phyloP scores from a whole-genome alignment of 2,329 filamentous ascomycete species.

The Clonostachys rosea region DNA sequence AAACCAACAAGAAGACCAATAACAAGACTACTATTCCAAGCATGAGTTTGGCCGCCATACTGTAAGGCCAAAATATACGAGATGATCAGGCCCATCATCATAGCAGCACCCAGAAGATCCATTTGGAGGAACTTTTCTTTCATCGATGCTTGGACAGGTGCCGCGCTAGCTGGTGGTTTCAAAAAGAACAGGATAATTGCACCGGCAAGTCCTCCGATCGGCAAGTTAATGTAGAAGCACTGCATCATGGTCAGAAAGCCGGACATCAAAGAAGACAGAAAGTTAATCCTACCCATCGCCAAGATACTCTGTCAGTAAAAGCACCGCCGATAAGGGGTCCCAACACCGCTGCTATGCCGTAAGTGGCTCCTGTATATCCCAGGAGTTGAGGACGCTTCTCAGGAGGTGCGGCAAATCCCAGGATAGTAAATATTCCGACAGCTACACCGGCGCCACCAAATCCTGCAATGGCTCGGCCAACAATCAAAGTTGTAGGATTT shows the following conservation, averaged over 20 bases:
- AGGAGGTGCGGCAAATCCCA: background rate
- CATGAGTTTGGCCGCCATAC: slow-evolving; percentile 46
- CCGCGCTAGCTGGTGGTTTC: slow-evolving; percentile 27
- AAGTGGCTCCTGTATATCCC: slow-evolving; percentile 12
- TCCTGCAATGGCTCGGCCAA: slow-evolving; percentile 4
- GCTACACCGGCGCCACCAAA: slow-evolving; percentile 1
- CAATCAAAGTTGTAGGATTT: slow-evolving; percentile 4
- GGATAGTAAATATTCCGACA: background rate
- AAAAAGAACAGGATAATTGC: slow-evolving; percentile 41
- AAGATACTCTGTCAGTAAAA: slow-evolving; percentile 13
- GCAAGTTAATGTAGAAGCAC: slow-evolving; percentile 31
- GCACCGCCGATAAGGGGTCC: slow-evolving; percentile 16
- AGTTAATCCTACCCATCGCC: slow-evolving; percentile 13
- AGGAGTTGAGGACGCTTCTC: background rate
- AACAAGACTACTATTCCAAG: slow-evolving; percentile 42
- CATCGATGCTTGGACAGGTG: slow-evolving; percentile 24
- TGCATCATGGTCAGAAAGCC: slow-evolving; percentile 3
- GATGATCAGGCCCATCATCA: slow-evolving; percentile 46
- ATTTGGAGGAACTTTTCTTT: slow-evolving; percentile 33
- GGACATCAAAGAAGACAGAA: too few species aligned
- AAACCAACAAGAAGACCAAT: slow-evolving; percentile 48
- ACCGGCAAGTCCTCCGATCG: slow-evolving; percentile 41
- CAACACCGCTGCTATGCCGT: slow-evolving; percentile 14
- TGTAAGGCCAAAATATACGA: slow-evolving; percentile 50
- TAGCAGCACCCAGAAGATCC: slow-evolving; percentile 40